Base-by-base conservation (phyloP, 176 grass and related monocot species). In the Panicum miliaceum region DNA sequence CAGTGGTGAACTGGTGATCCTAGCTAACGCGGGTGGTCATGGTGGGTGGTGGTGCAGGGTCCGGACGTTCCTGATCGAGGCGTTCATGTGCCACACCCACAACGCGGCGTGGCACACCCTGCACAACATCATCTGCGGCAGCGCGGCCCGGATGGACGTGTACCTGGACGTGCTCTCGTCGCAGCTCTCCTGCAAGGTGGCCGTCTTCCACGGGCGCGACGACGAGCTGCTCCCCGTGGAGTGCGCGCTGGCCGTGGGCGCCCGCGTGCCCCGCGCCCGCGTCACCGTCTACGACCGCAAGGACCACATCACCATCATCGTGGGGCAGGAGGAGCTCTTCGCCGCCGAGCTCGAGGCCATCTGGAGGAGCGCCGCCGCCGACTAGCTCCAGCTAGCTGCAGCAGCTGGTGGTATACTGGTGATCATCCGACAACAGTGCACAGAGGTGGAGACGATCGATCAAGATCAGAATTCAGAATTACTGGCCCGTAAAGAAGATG, bases 41-140 rank as follows among this genome's bases (percentile, higher is more conserved):
- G 5, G 4, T 3, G 19, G 51, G 6, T 6, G 0, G 6, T 22
- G 3, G 6, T 75, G 86, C 91, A 98, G 95, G 90, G 76, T 93
- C 67, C 47, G 87, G 68, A 95, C 87, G 71, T 98, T 81, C 87
- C 7, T 98, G 72, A 95, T 95, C 29, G 92, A 98, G 64, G 93
- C 87, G 12, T 98, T 98, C 90, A 93, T 98, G 90, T 91, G 92
- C 82, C 92, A 98, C 89, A 98, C 95, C 26, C 95, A 98, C 85
- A 95, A 98, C 82, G 95, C 95, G 9, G 95, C 95, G 46, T 98
- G 95, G 95, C 95, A 98, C 89, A 98, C 95, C 13, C 88, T 98
- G 40, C 95, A 98, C 95, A 98, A 98, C 89, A 93, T 98, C 85
- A 95, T 98, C 76, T 98, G 90, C 58, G 92, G 89, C 43, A 93